A percentile compares a stretch with the other conserved stretches of the same genome.
phyloP scores from a whole-genome alignment of 371 early-diverging fungal species.

The Phascolomyces articulosus region DNA sequence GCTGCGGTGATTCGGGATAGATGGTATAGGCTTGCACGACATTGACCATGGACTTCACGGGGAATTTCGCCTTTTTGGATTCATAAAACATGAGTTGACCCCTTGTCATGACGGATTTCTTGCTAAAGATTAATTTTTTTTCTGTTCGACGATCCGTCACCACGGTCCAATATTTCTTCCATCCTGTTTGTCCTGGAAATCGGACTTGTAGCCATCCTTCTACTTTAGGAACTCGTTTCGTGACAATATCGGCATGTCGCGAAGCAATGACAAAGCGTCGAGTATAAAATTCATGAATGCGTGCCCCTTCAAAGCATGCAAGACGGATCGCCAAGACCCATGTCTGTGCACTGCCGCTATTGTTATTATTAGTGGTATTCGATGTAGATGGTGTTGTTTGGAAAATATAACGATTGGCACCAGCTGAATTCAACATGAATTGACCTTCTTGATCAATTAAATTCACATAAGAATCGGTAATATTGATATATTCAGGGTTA shows the following conservation, averaged over 20 bases:
- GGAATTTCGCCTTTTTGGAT: conserved; percentile 60
- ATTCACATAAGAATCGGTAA: conserved; percentile 63
- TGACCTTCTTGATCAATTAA: conserved; percentile 38
- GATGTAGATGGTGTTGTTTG: no score
- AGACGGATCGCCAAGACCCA: conserved; percentile 77
- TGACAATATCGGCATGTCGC: background rate
- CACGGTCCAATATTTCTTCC: conserved; percentile 66
- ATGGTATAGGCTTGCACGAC: conserved; percentile 74
- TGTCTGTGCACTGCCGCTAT: conserved; percentile 18
- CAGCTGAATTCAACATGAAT: conserved; percentile 67
- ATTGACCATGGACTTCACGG: conserved; percentile 57
- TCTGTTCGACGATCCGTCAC: conserved; percentile 56
- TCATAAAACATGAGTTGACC: conserved; percentile 65
- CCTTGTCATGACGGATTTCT: conserved; percentile 49
- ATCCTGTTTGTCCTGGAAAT: conserved; percentile 66
- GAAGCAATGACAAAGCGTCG: conserved; percentile 55
- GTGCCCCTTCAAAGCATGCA: conserved; percentile 76
- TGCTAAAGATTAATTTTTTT: conserved; percentile 61
- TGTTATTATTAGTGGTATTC: conserved; percentile 24
- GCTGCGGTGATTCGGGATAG: conserved; percentile 63
- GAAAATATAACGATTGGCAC: conserved; percentile 67
- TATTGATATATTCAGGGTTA: conserved; percentile 69
- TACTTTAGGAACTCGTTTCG: conserved; percentile 20
- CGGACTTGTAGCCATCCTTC: conserved; percentile 65
- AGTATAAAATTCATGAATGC: conserved; percentile 80